phyloP scores from a whole-genome alignment of 2,329 filamentous ascomycete genomes.

The Aspergillus transmontanensis region DNA sequence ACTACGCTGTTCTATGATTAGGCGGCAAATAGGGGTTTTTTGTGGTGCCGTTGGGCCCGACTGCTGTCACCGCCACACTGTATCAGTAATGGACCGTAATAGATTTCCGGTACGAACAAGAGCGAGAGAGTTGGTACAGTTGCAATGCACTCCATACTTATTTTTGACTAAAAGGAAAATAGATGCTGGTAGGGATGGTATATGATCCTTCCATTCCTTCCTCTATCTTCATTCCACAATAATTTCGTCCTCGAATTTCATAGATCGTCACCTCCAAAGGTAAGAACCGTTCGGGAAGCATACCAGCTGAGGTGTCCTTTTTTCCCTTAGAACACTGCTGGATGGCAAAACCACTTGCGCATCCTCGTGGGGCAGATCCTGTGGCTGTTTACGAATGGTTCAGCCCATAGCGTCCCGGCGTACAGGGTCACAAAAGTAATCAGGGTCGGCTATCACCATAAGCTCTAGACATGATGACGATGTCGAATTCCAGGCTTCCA shows the following conservation, averaged over 20 bases:
- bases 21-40: slow-evolving; percentile 14
- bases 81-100: neutral
- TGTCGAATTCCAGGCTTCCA: slow-evolving; percentile 3
- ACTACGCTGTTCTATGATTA: slow-evolving; percentile 22
- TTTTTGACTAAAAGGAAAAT: neutral
- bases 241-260: neutral
- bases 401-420: slow-evolving; percentile 19
- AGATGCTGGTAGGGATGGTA: neutral
- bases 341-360: slow-evolving; percentile 25
- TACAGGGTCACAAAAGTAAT: slow-evolving; percentile 14
- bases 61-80: slow-evolving; percentile 24
- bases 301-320: slow-evolving; percentile 4
- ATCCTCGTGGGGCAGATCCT: slow-evolving; percentile 28
- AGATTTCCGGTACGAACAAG: neutral
- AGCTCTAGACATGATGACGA: slow-evolving; percentile 4
- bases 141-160: neutral
- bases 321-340: neutral
- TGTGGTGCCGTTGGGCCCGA: slow-evolving; percentile 17
- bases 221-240: neutral
- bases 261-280: neutral
- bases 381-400: slow-evolving; percentile 17
- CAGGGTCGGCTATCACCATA: neutral
- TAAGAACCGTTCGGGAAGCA: neutral
- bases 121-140: neutral
- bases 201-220: neutral